These are phyloP conservation scores for Cryphonectria radicalis DNA, from an alignment of 2,329 filamentous ascomycete species.

Conservation along the genomic window DNA sequence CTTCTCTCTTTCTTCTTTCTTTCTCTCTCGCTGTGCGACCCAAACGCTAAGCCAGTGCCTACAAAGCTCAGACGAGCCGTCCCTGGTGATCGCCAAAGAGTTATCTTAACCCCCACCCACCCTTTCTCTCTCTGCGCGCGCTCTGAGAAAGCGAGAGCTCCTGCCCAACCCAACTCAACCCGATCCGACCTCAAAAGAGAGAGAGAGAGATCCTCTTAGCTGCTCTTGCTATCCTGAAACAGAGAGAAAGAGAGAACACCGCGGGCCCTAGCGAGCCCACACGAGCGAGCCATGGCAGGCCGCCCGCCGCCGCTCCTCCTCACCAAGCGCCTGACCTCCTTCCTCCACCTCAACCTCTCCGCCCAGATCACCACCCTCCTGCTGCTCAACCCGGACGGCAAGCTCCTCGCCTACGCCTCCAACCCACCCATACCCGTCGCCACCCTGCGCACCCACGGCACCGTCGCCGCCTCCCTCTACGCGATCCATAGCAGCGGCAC, in stretches of 20 bases:
- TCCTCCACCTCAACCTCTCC: slow-evolving; percentile 63
- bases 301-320: slow-evolving; percentile 62
- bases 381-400: slow-evolving; percentile 63
- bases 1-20: background rate
- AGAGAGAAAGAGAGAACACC: background rate
- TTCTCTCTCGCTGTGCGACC: background rate
- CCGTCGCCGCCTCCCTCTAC: slow-evolving; percentile 66
- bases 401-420: slow-evolving; percentile 66
- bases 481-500: slow-evolving; percentile 57
- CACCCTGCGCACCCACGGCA: slow-evolving; percentile 64
- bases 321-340: slow-evolving; percentile 66
- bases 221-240: background rate
- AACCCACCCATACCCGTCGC: slow-evolving; percentile 52
- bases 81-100: too few species aligned
- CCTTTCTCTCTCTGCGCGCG: too few species aligned
- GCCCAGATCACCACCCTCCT: slow-evolving; percentile 62
- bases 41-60: background rate
- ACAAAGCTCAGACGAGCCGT: background rate
- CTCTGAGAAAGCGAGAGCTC: background rate
- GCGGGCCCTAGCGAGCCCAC: too few species aligned
- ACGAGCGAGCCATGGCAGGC: slow-evolving; percentile 18
- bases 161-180: background rate
- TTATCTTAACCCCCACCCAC: too few species aligned
- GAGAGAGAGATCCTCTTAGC: background rate
- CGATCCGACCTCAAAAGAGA: background rate